These are phyloP conservation scores for Populus tomentosa DNA, from an alignment of 441 rosid genomes.

Conservation along the genomic window DNA sequence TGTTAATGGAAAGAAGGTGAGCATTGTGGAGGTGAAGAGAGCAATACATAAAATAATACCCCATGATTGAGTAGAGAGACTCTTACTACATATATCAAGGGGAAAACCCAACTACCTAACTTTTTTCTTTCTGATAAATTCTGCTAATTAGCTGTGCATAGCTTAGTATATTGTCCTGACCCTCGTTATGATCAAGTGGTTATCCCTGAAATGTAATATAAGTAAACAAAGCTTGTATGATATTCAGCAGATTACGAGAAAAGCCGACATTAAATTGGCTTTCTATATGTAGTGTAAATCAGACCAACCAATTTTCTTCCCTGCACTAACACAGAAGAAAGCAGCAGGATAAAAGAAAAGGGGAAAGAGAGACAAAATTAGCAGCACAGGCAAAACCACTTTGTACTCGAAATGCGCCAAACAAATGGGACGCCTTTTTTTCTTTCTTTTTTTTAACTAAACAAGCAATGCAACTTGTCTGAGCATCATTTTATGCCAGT, in stretches of 20 bases:
- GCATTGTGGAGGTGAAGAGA: conserved; percentile 58
- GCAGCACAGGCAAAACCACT: no score
- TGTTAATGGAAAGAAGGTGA: conserved; percentile 38
- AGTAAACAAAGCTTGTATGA: not conserved
- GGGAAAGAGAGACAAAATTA: no score
- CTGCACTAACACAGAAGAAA: no score
- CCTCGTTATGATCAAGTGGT: not conserved
- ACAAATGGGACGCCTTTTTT: no score
- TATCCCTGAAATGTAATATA: not conserved
- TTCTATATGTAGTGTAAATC: no score
- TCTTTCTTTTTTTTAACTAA: no score
- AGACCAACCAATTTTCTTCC: no score
- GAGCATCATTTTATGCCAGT: no score
- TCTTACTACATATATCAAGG: not conserved
- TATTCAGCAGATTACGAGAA: not conserved
- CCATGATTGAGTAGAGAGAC: not conserved
- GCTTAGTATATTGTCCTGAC: not conserved
- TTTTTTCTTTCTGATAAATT: not conserved
- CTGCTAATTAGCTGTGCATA: not conserved
- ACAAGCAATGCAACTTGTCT: no score
- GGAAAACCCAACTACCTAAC: not conserved
- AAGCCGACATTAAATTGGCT: not conserved
- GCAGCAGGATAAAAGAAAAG: no score
- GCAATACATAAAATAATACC: conserved; percentile 63
- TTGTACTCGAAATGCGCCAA: no score